Base-by-base conservation (phyloP, 352 stramenopile genomes). In the Lagenidium giganteum region DNA sequence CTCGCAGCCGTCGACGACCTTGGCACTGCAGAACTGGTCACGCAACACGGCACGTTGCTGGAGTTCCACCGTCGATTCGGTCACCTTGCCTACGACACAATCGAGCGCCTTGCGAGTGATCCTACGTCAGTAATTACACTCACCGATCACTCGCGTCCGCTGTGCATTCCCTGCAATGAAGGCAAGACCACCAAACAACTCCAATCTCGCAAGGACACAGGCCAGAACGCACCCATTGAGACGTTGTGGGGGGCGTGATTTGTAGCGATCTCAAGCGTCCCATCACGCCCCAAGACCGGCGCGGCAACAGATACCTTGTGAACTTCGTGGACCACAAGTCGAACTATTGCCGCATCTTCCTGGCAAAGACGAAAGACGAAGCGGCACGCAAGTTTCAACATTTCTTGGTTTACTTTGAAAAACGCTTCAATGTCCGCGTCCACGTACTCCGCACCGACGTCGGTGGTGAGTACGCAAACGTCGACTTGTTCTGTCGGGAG, bases 401-500 rank as follows among this genome's bases (percentile, higher is more conserved):
- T 23, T 44, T 60, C 22, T 13, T 53, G 2, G 17, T 23, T 1
- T 50, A 8, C 8, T 53, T 48, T 17, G 43, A 60, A 24, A n/a
- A 27, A 8, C 27, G 26, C 1, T 50, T 54, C 38, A 49, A 53
- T 13, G 16, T 20, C 21, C 22, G 32, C n/a, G 20, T 59, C 4
- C 17, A 45, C 12, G 29, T 59, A 29, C 37, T 59, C 7, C 2
- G 51, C 2, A 59, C 51, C 0, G 42, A 70, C 22, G 47, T 36
- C 0, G 57, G 57, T 0, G 51, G 49, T 0, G 53, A 75, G 37
- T 71, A 62, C 26, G 1, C 12, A 8, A 60, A 58, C 23, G 38
- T 59, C 0, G 52, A 69, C 9, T 30, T 69, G 0, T 67, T 69
- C 17, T 70, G 64, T 21, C 44, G 53, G 9, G 2, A 34, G 3